phyloP scores from a whole-genome alignment of 352 stramenopile genomes.

The Plasmopara viticola region DNA sequence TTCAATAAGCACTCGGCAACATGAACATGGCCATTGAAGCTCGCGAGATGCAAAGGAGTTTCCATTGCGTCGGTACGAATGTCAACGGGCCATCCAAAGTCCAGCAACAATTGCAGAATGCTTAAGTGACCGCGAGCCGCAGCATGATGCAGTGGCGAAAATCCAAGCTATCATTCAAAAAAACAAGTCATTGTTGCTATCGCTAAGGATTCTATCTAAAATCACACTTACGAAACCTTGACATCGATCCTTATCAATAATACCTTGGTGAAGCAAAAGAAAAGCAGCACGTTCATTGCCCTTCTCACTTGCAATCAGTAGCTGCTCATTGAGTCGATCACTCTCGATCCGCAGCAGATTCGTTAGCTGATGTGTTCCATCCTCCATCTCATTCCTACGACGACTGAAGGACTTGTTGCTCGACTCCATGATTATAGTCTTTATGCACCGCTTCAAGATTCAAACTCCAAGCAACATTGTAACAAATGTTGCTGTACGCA shows the following conservation, averaged over 20 bases:
- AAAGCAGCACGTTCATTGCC: conserved; percentile 60
- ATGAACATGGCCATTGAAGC: conserved; percentile 46
- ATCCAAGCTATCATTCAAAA: conserved; percentile 35
- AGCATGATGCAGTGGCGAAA: conserved; percentile 63
- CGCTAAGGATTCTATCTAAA: no score
- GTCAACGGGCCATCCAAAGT: conserved; percentile 56
- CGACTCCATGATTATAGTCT: no score
- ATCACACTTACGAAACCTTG: conserved; percentile 43
- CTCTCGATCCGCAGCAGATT: conserved; percentile 32
- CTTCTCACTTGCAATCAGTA: conserved; percentile 67
- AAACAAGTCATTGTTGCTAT: background rate
- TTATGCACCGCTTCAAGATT: no score
- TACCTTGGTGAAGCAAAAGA: conserved; percentile 56
- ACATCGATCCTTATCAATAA: conserved; percentile 45
- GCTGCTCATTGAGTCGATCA: conserved; percentile 44
- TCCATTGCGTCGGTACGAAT: conserved; percentile 43
- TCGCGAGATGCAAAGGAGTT: conserved; percentile 63
- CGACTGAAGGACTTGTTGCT: no score
- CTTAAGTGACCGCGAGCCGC: conserved; percentile 59
- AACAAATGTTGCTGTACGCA: no score
- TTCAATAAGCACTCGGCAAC: conserved; percentile 61
- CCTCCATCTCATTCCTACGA: conserved; percentile 4
- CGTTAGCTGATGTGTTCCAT: conserved; percentile 30
- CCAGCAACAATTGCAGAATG: conserved; percentile 53
- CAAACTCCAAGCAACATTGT: background rate